Conservation (phyloP, 2,329 filamentous ascomycete species). For the Didymella pomorum region DNA sequence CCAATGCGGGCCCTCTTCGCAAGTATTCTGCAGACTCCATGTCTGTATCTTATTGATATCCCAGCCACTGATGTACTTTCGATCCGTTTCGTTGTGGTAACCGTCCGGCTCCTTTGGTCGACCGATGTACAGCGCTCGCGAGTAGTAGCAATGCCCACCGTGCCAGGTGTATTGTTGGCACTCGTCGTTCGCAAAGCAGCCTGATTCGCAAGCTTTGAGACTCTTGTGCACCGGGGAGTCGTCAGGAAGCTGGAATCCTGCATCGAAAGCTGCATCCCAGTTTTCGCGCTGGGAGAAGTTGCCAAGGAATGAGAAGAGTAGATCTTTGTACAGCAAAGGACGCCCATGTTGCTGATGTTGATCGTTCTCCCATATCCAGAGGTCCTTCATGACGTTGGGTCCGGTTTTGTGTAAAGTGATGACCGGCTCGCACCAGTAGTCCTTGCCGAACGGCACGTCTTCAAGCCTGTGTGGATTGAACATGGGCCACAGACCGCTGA, state of each 20-base stretch:
- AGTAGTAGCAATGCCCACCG: conserved; percentile 34
- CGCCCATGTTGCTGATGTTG: conserved; percentile 21
- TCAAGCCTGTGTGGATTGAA: conserved; percentile 50
- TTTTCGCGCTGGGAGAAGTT: conserved; percentile 13
- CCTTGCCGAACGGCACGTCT: conserved; percentile 42
- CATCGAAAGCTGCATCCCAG: conserved; percentile 22
- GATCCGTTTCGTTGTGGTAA: conserved; percentile 18
- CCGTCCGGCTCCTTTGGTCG: conserved; percentile 27
- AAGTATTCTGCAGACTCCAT: conserved; percentile 14
- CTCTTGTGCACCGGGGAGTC: conserved; percentile 11
- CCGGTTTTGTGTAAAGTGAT: conserved; percentile 43
- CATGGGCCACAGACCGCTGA: conserved; percentile 48
- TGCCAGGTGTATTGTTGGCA: conserved; percentile 29
- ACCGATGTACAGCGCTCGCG: conserved; percentile 26
- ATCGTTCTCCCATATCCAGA: conserved; percentile 54
- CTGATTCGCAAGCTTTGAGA: conserved; percentile 13
- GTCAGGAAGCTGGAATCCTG: conserved; percentile 19
- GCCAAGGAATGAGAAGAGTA: conserved; percentile 16
- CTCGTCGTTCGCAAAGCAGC: conserved; percentile 18
- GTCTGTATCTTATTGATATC: conserved; percentile 36
- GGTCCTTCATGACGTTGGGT: conserved; percentile 52
- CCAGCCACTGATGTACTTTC: conserved; percentile 41
- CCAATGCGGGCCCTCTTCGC: conserved; percentile 25
- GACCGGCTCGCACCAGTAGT: conserved; percentile 51
- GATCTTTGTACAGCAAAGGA: conserved; percentile 23